A percentile compares a stretch with the other conserved stretches of the same genome.
These are phyloP conservation scores for Tetradesmus obliquus DNA, from an alignment of 139 green algal species.

Conservation along the genomic window DNA sequence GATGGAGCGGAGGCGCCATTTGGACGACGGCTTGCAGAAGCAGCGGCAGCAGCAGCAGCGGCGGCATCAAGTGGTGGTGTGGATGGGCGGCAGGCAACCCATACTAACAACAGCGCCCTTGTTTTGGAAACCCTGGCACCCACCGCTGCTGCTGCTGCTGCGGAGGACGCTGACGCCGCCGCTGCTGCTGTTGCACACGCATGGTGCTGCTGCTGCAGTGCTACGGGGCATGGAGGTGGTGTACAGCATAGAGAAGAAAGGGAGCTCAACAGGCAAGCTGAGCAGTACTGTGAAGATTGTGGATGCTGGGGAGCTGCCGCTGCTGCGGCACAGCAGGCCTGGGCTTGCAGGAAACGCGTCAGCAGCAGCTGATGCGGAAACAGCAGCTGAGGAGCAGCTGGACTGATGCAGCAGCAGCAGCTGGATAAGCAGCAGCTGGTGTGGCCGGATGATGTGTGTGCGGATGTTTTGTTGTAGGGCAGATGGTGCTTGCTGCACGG, in stretches of 20 bases:
- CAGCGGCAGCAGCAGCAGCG: background rate
- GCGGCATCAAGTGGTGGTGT: background rate
- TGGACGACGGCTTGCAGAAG: background rate
- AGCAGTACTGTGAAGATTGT: conserved; percentile 79
- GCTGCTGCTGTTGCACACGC: background rate
- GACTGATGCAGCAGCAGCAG: background rate
- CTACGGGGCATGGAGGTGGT: conserved; percentile 96
- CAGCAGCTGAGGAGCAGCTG: background rate
- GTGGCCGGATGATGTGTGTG: background rate
- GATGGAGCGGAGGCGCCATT: background rate
- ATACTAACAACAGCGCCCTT: background rate
- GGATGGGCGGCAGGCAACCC: background rate
- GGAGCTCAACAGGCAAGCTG: conserved; percentile 80
- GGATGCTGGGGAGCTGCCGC: conserved; percentile 81
- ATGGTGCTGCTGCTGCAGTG: conserved; percentile 59
- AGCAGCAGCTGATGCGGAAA: background rate
- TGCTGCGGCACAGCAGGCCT: conserved; percentile 11
- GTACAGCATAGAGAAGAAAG: conserved; percentile 87
- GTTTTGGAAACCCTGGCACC: background rate
- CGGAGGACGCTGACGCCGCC: background rate
- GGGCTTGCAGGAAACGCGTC: background rate
- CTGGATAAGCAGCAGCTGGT: background rate
- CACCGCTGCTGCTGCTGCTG: background rate
- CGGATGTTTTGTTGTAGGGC: too few species aligned
- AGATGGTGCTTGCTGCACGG: background rate